Evolutionary conservation across 164 flowering plant genomes (phyloP), one percentile per base, ranked within the genome.

Genomic region (Brasenia schreberi): DNA sequence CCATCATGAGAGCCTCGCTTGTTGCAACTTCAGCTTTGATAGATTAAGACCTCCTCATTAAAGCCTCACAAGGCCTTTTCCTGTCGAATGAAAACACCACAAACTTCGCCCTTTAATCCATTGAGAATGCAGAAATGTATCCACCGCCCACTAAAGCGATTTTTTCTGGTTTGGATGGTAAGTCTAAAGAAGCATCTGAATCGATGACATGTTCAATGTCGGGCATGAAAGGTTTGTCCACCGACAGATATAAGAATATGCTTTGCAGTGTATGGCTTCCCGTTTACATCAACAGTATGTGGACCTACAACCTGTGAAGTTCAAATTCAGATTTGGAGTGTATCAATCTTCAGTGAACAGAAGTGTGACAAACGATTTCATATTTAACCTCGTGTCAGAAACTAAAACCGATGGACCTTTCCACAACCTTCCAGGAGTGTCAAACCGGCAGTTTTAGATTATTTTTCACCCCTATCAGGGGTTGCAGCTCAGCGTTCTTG

Each of bases 101-200:
- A 97, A 62, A 88, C 97, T 4, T 95, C 96, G 78, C 96, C 88
- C 68, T 44, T 70, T 69, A 92, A 81, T 19, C n/a, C n/a, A n/a
- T n/a, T n/a, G n/a, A n/a, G 92, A 75, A 95, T 92, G 43, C 99
- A 64, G 97, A 96, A 64, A 95, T 95, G 77, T 92, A 95, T 5
- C 99, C 99, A 69, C 99, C 99, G 18, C 97, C 99, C 69, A 92
- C 80, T 45, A 95, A 3, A 97, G n/a, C 99, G 77, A 95, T 87
- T 81, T 87, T 95, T 69, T 71, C 72, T 27, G 99, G 68, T 78
- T 87, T 58, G 92, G n/a, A 77, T 19, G 96, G 97, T 77, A 95
- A 81, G 82, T 92, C 99, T 73, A 95, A 97, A 65, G 99, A 97
- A 59, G 83, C 87, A 82, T 95, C 99, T 17, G 99, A 95, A 75